These are phyloP conservation scores for Penicillium odoratum DNA, from an alignment of 495 filamentous ascomycete genomes.

Conservation along the genomic window DNA sequence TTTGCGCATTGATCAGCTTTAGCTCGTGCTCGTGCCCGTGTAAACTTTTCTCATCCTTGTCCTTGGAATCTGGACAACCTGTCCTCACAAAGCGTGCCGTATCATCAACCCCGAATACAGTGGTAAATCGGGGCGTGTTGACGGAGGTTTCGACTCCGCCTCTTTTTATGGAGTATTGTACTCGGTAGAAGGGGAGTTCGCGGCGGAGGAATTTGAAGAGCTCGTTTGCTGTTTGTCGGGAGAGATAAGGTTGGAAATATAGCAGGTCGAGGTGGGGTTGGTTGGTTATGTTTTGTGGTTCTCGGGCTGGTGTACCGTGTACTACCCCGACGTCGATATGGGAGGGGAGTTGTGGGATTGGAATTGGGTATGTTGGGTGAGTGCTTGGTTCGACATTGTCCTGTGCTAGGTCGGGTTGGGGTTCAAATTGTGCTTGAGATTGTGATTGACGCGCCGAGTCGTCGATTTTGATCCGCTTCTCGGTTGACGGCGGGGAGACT, in stretches of 20 bases:
- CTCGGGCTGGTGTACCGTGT: slow-evolving; percentile 26
- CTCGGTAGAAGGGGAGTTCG: slow-evolving; percentile 70
- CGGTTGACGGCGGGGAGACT: background rate
- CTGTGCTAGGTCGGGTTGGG: background rate
- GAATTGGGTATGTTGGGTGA: slow-evolving; percentile 63
- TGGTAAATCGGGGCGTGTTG: slow-evolving; percentile 68
- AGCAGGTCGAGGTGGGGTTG: slow-evolving; percentile 65
- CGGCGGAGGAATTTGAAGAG: slow-evolving; percentile 65
- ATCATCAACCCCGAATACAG: slow-evolving; percentile 70
- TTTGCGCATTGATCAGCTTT: slow-evolving; percentile 33
- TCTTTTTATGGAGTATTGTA: slow-evolving; percentile 66
- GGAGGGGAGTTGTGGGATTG: slow-evolving; percentile 55
- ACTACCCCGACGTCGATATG: slow-evolving; percentile 38
- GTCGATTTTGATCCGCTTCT: slow-evolving; percentile 21
- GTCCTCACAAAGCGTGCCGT: slow-evolving; percentile 42
- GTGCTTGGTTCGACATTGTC: slow-evolving; percentile 10
- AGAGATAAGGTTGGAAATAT: slow-evolving; percentile 67
- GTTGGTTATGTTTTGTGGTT: slow-evolving; percentile 48
- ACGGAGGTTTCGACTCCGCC: slow-evolving; percentile 56
- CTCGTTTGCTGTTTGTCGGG: slow-evolving; percentile 46
- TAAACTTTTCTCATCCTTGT: too few species aligned
- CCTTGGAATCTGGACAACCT: too few species aligned
- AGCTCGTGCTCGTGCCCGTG: slow-evolving; percentile 17
- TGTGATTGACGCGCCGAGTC: background rate
- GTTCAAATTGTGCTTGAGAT: background rate